These are phyloP conservation scores for Exophiala calicioides DNA, from an alignment of 2,329 filamentous ascomycete genomes.

Conservation along the genomic window DNA sequence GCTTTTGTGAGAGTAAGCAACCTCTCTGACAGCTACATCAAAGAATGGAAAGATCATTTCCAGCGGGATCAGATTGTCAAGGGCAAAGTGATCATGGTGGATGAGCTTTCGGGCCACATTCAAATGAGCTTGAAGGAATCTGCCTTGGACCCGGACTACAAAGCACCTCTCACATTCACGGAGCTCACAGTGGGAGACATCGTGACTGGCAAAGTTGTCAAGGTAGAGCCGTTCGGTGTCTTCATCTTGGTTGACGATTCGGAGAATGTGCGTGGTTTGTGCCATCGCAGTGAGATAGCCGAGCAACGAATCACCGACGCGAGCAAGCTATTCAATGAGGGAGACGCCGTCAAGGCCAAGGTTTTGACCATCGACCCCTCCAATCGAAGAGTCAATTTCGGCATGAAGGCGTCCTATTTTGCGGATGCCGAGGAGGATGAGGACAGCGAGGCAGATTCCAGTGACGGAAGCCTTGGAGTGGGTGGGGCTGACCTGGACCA, in stretches of 20 bases:
- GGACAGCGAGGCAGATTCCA: conserved; percentile 38
- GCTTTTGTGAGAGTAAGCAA: conserved; percentile 84
- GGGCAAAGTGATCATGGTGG: conserved; percentile 75
- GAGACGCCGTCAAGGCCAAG: conserved; percentile 90
- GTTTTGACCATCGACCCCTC: conserved; percentile 74
- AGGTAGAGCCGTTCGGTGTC: conserved; percentile 91
- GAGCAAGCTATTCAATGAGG: conserved; percentile 84
- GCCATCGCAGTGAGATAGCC: conserved; percentile 89
- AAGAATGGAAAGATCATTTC: conserved; percentile 92
- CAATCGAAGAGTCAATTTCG: conserved; percentile 80
- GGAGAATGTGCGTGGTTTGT: conserved; percentile 85
- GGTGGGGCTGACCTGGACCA: conserved; percentile 37
- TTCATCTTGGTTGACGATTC: conserved; percentile 90
- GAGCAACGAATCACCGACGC: conserved; percentile 80
- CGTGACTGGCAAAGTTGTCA: conserved; percentile 86
- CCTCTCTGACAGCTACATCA: conserved; percentile 85
- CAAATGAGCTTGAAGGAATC: conserved; percentile 88
- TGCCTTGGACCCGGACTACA: conserved; percentile 75
- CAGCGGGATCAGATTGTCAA: conserved; percentile 87
- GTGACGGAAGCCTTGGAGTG: conserved; percentile 41
- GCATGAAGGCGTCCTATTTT: conserved; percentile 91
- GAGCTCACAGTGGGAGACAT: conserved; percentile 78
- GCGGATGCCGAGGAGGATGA: conserved; percentile 60
- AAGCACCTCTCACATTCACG: conserved; percentile 69
- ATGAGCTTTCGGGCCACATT: conserved; percentile 67